Percentiles rank a stretch among this genome's conserved stretches.
phyloP scores from a whole-genome alignment of 768 basidiomycete genomes.

The Podaxis pistillaris region DNA sequence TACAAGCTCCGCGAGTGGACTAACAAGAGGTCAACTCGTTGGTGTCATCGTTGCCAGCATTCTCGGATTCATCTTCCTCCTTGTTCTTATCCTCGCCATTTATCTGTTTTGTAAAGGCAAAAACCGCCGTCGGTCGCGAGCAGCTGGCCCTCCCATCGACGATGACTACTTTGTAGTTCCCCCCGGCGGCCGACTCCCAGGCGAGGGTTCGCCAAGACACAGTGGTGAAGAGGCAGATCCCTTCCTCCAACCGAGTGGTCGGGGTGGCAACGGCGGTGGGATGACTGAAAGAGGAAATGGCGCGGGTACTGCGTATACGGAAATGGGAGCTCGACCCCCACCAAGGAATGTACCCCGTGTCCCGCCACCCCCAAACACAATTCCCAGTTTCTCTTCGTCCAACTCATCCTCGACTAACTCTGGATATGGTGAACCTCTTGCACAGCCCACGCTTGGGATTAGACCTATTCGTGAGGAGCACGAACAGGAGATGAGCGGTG shows the following conservation, averaged over 20 bases:
- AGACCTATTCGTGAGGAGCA: conserved; percentile 30
- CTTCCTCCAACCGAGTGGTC: conserved; percentile 46
- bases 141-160: conserved; percentile 32
- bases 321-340: conserved; percentile 23
- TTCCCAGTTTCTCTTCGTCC: conserved; percentile 37
- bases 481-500: conserved; percentile 31
- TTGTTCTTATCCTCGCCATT: conserved; percentile 46
- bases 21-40: conserved; percentile 43
- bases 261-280: conserved; percentile 14
- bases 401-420: conserved; percentile 43
- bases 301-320: conserved; percentile 14
- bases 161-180: conserved; percentile 39
- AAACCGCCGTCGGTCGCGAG: conserved; percentile 31
- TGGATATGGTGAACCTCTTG: conserved; percentile 42
- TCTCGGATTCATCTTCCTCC: conserved; percentile 55
- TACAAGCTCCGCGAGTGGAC: conserved; percentile 17
- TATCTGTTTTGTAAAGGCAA: conserved; percentile 51
- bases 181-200: conserved; percentile 38
- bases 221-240: conserved; percentile 72
- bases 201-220: conserved; percentile 67
- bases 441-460: conserved; percentile 39
- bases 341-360: conserved; percentile 29
- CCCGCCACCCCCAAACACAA: conserved; percentile 35
- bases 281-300: conserved; percentile 8
- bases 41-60: conserved; percentile 62